These are phyloP conservation scores for Paramecium primaurelia DNA, from an alignment of 73 alveolate genomes.

Conservation along the genomic window DNA sequence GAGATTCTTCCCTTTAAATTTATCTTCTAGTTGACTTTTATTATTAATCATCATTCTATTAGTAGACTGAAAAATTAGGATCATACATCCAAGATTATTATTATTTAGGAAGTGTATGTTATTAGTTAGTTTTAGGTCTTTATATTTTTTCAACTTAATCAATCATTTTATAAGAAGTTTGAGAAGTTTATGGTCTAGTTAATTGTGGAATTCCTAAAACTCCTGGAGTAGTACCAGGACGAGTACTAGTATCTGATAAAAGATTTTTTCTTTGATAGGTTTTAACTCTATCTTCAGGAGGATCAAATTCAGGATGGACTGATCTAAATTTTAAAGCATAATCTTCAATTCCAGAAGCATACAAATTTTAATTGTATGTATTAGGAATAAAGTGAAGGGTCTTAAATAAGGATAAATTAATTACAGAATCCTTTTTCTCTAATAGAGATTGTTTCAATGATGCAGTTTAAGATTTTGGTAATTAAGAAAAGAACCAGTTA, in stretches of 20 bases:
- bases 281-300: conserved; percentile 41
- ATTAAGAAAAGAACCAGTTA: background rate
- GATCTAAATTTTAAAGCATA: background rate
- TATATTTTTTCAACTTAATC: background rate
- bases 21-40: background rate
- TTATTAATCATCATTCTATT: background rate
- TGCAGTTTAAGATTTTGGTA: background rate
- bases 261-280: background rate
- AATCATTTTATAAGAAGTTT: conserved; percentile 22
- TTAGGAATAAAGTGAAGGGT: background rate
- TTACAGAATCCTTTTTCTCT: background rate
- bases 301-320: conserved; percentile 6
- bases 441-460: background rate
- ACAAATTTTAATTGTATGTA: background rate
- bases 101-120: background rate
- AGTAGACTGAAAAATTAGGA: background rate
- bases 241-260: background rate
- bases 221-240: conserved; percentile 34
- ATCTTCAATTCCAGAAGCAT: background rate
- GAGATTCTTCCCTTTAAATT: background rate
- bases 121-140: conserved; percentile 5
- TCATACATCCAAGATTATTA: background rate
- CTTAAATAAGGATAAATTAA: background rate
- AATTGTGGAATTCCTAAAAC: background rate
- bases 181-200: conserved; percentile 24